Evolutionary conservation across 257 asterid genomes (phyloP), one percentile per base, ranked within the genome.

Genomic region (Fraxinus americana): DNA sequence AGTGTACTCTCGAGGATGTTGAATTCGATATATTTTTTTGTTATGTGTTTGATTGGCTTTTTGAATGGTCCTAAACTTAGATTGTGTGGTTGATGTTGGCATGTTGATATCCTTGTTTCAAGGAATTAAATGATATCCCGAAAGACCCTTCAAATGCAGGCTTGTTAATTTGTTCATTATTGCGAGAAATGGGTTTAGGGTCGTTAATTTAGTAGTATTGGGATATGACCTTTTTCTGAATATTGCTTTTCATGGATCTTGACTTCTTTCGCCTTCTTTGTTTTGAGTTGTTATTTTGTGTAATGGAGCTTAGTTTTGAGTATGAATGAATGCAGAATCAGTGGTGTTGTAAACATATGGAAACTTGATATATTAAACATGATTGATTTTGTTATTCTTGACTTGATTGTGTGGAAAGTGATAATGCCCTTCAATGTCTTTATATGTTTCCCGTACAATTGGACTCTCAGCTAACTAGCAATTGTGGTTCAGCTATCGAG

Each of bases 101-200:
- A 41, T 41, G 48, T 41, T 41, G 50, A 11, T 83, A 52, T 36
- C 72, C 65, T 68, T 73, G 70, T 72, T 83, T 30, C 12, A 36
- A 27, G 70, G 27, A 54, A 38, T 80, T 75, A 77, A 78, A 59
- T 82, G 85, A 74, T 45, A 75, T 74, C 54, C 67, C 11, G 45
- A 45, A 70, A 14, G 75, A 78, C 54, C 5, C 25, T 75, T 69
- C 39, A 72, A 34, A 71, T 84, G 75, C 80, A 84, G 87, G 78
- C 87, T 73, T 79, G 54, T 71, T 75, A 48, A 77, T 29, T 61
- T 72, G 77, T 78, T 23, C 21, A 63, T 67, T 72, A 67, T 7
- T 5, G 8, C 10, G 8, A 19, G 10, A 5, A 54, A 54, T 54
- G 25, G 25, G 11, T 54, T 19, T 19, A 50, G 61, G 61, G 61